phyloP scores from a whole-genome alignment of 306 rosid species.

The Benincasa hispida region DNA sequence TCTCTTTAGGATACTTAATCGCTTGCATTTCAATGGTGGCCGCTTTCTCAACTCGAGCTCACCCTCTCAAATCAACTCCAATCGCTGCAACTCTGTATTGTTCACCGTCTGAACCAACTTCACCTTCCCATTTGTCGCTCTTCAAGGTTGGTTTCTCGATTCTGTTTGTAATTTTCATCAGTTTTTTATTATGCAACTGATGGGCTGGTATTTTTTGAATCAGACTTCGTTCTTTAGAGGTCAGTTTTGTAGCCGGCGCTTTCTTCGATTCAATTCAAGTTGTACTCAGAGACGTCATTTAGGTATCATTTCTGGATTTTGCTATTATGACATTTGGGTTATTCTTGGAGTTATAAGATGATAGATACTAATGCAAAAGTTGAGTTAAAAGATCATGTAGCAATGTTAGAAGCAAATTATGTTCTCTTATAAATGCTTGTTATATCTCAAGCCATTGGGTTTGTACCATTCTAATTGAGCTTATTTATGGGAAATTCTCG shows the following conservation, averaged over 20 bases:
- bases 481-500: too few relatives aligned
- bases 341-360: neutral
- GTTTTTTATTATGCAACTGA: neutral
- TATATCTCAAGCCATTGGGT: neutral
- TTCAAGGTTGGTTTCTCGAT: conserved; percentile 22
- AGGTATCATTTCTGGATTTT: conserved; percentile 22
- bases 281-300: conserved; percentile 31
- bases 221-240: conserved; percentile 45
- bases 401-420: neutral
- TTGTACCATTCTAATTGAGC: neutral
- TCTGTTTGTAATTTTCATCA: neutral
- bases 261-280: conserved; percentile 21
- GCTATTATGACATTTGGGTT: neutral
- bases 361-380: neutral
- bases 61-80: conserved; percentile 18
- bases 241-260: conserved; percentile 25
- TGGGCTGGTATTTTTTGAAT: conserved; percentile 42
- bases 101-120: conserved; percentile 17
- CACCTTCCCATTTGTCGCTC: conserved; percentile 21
- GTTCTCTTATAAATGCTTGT: neutral
- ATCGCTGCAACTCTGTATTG: conserved; percentile 9
- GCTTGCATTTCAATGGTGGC: conserved; percentile 45
- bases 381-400: neutral
- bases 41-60: conserved; percentile 30
- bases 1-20: neutral